These are phyloP conservation scores for Aspergillus fructus DNA, from an alignment of 2,329 filamentous ascomycete genomes.

Conservation along the genomic window DNA sequence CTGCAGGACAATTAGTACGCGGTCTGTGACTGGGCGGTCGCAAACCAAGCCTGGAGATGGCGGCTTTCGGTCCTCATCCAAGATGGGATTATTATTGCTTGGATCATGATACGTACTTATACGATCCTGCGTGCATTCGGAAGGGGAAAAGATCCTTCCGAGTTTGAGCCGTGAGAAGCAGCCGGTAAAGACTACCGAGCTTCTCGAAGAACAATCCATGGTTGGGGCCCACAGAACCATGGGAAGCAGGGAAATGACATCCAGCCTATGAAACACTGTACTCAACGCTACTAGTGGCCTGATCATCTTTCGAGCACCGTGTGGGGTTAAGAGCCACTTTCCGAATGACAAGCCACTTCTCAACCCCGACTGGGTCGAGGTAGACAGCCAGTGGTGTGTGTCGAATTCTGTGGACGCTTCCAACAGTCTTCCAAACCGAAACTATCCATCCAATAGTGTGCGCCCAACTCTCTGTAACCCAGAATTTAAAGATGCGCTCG, in stretches of 20 bases:
- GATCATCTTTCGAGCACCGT: background rate
- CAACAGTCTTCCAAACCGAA: background rate
- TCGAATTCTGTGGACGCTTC: background rate
- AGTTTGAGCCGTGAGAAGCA: background rate
- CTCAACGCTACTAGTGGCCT: background rate
- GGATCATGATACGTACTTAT: background rate
- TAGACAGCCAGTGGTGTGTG: background rate
- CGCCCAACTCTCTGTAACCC: too few relatives aligned
- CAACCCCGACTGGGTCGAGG: background rate
- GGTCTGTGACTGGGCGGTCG: too few relatives aligned
- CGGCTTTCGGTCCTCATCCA: background rate
- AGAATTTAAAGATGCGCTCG: background rate
- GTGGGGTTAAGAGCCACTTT: background rate
- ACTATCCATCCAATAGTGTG: background rate
- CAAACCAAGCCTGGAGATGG: too few relatives aligned
- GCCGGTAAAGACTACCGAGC: background rate
- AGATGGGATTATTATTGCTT: too few relatives aligned
- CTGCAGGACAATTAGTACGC: too few relatives aligned
- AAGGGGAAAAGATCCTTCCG: background rate
- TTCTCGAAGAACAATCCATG: background rate
- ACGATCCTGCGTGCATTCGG: background rate
- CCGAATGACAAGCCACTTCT: background rate
- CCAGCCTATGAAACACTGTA: background rate
- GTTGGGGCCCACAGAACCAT: background rate
- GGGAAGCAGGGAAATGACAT: background rate